A percentile compares a stretch with the other conserved stretches of the same genome.
Conservation (phyloP, 306 rosid genomes). For the Cucurbita pepo region DNA sequence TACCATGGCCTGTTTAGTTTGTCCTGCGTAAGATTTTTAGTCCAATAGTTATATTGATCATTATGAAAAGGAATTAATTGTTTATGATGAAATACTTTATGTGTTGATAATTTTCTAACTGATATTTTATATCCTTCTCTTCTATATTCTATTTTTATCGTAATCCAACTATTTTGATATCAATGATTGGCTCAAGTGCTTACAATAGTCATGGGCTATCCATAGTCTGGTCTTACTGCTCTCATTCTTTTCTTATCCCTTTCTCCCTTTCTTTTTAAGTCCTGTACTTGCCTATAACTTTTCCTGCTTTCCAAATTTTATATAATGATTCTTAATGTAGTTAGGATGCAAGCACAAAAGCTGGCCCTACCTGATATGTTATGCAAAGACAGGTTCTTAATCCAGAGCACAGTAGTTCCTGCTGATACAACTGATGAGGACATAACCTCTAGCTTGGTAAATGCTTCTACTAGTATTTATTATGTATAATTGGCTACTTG, state of each 20-base stretch:
- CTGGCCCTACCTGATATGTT: conserved; percentile 37
- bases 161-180: not conserved
- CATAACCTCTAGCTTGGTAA: conserved; percentile 39
- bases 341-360: conserved; percentile 65
- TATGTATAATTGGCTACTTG: not conserved
- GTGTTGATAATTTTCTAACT: not conserved
- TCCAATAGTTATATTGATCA: not conserved
- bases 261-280: not conserved
- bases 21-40: not conserved
- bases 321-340: conserved; percentile 24
- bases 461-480: not conserved
- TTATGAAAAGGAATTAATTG: not conserved
- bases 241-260: not conserved
- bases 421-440: conserved; percentile 36
- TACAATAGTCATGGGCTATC: not conserved
- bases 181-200: not conserved
- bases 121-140: not conserved
- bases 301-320: not conserved
- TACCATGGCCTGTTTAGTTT: not conserved
- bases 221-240: not conserved
- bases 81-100: not conserved
- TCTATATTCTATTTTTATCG: not conserved
- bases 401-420: conserved; percentile 57
- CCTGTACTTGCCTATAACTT: not conserved
- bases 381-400: conserved; percentile 78